Evolutionary conservation across 1,139 yeast species (phyloP).

Genomic region (Taiozyma sp.): DNA sequence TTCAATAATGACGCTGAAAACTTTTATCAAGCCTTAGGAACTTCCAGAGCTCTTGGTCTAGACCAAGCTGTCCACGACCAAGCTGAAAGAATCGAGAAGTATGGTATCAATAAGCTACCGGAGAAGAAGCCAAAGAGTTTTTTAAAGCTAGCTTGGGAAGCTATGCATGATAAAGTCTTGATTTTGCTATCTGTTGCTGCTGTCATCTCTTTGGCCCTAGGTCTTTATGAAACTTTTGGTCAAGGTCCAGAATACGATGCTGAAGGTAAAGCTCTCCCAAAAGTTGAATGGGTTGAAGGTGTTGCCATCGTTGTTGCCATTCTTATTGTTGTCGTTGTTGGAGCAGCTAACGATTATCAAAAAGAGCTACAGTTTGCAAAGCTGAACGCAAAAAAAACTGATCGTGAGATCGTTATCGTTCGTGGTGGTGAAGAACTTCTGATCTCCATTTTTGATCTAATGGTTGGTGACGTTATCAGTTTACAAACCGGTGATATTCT

Average conservation of each 20-base stretch:
- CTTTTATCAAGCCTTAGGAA: constrained; percentile 28
- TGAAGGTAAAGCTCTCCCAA: constrained; percentile 70
- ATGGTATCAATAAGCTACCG: constrained; percentile 72
- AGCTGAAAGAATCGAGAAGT: constrained; percentile 28
- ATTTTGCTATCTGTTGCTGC: constrained; percentile 85
- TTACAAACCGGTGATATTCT: constrained; percentile 93
- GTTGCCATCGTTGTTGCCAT: constrained; percentile 95
- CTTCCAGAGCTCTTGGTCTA: constrained; percentile 44
- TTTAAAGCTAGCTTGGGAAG: constrained; percentile 67
- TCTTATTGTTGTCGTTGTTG: constrained; percentile 83
- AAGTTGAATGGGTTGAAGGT: constrained; percentile 98
- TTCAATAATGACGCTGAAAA: constrained; percentile 21
- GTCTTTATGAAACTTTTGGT: constrained; percentile 89
- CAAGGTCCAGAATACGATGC: constrained; percentile 74
- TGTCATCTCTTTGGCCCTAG: constrained; percentile 80
- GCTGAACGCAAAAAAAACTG: constrained; percentile 83
- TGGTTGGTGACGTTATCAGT: constrained; percentile 81
- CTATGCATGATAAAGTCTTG: constrained; percentile 87
- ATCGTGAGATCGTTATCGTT: constrained; percentile 71
- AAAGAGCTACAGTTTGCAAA: constrained; percentile 92
- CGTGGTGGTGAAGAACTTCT: constrained; percentile 68
- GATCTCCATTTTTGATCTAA: constrained; percentile 67
- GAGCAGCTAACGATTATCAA: constrained; percentile 93
- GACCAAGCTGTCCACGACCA: constrained; percentile 26
- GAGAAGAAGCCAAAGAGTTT: constrained; percentile 64